These are phyloP conservation scores for Saturnispora diversa DNA, from an alignment of 805 yeast species.

Conservation along the genomic window DNA sequence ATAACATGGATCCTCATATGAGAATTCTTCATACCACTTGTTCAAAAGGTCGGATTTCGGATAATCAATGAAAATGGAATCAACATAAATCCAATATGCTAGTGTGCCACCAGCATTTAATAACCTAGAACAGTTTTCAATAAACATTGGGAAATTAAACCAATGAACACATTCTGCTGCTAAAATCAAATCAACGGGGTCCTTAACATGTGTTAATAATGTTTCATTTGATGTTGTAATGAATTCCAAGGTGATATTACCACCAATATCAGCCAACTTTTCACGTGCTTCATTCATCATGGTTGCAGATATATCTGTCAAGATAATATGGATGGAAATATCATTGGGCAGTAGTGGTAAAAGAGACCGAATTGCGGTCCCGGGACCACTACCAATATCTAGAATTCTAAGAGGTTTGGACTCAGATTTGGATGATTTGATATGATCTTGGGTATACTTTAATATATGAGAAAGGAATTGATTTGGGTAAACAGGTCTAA, in stretches of 20 bases:
- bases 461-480: conserved; percentile 35
- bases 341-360: conserved; percentile 28
- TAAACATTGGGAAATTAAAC: conserved; percentile 36
- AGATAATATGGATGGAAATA: conserved; percentile 29
- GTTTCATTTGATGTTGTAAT: conserved; percentile 20
- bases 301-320: conserved; percentile 39
- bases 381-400: conserved; percentile 57
- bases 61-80: conserved; percentile 41
- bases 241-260: not conserved
- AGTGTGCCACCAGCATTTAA: conserved; percentile 40
- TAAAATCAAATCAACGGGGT: conserved; percentile 48
- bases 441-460: conserved; percentile 16
- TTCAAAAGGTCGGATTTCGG: conserved; percentile 26
- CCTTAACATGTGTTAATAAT: conserved; percentile 16
- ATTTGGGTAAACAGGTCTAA: conserved; percentile 61
- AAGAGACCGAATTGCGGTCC: conserved; percentile 41
- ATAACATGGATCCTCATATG: conserved; percentile 34
- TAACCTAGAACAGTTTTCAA: conserved; percentile 28
- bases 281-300: conserved; percentile 39
- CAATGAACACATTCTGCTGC: conserved; percentile 86
- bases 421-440: not conserved
- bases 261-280: conserved; percentile 6
- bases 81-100: conserved; percentile 74
- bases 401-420: conserved; percentile 15
- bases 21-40: conserved; percentile 36